These are phyloP conservation scores for Eutrema yunnanense DNA, from an alignment of 345 rosid species.

Conservation along the genomic window DNA sequence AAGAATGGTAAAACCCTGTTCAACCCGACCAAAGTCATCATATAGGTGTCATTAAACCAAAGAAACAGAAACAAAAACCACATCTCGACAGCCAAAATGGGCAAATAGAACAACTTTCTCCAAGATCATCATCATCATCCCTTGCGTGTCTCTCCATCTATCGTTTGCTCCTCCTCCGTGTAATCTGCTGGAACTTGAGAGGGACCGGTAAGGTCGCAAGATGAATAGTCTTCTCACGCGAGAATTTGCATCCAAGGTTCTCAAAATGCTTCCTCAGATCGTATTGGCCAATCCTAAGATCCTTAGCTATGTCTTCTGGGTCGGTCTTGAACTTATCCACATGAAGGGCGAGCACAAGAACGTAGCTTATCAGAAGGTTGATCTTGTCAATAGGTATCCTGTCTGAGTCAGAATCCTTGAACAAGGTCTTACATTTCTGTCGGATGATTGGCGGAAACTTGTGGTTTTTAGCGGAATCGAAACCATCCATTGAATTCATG, in stretches of 20 bases:
- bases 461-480: slow-evolving; percentile 52
- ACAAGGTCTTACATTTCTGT: slow-evolving; percentile 45
- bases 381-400: slow-evolving; percentile 43
- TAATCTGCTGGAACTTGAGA: slow-evolving; percentile 47
- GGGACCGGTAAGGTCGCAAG: slow-evolving; percentile 58
- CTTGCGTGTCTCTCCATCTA: slow-evolving; percentile 5
- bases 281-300: slow-evolving; percentile 48
- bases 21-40: not conserved
- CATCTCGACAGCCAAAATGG: not conserved
- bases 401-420: slow-evolving; percentile 36
- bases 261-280: slow-evolving; percentile 47
- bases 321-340: slow-evolving; percentile 61
- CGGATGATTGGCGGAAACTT: slow-evolving; percentile 49
- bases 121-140: not conserved
- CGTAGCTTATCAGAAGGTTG: slow-evolving; percentile 70
- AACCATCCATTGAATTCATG: slow-evolving; percentile 43
- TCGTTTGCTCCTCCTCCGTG: slow-evolving; percentile 30
- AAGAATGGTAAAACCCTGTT: not conserved
- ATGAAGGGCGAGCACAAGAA: slow-evolving; percentile 66
- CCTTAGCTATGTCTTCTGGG: slow-evolving; percentile 64
- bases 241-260: slow-evolving; percentile 72
- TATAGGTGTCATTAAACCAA: not conserved
- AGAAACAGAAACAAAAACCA: not conserved
- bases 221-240: slow-evolving; percentile 15
- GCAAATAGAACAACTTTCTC: not conserved